Conservation (phyloP, 257 asterid genomes). For the Coffea eugenioides region DNA sequence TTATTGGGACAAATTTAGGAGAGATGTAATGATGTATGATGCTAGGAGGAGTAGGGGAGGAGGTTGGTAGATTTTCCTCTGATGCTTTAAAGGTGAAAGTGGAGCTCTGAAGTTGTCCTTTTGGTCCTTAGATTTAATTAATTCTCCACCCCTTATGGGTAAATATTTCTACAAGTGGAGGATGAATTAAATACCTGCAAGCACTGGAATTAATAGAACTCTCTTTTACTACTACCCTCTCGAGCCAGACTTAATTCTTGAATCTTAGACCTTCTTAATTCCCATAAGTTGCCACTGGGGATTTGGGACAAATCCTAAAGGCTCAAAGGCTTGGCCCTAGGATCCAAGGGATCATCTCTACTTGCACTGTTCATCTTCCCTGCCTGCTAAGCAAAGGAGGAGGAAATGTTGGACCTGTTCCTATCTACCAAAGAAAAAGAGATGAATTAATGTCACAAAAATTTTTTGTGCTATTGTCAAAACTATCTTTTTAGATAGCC, state of each 20-base stretch:
- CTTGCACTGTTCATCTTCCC: background rate
- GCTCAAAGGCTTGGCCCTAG: background rate
- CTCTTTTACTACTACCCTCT: background rate
- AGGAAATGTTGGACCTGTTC: background rate
- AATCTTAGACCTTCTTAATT: background rate
- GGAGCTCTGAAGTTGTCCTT: background rate
- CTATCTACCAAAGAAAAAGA: background rate
- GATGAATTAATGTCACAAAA: no score
- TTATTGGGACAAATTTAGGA: no score
- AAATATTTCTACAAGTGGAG: background rate
- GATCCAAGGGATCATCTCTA: background rate
- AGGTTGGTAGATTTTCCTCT: background rate
- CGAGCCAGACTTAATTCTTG: background rate
- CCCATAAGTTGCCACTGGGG: background rate
- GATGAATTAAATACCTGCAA: background rate
- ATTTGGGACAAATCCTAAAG: background rate
- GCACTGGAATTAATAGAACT: background rate
- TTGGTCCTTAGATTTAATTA: background rate
- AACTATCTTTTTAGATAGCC: no score
- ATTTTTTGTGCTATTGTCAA: no score
- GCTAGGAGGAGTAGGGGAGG: no score
- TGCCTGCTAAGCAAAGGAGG: background rate
- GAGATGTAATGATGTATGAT: background rate
- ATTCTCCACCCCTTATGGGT: background rate
- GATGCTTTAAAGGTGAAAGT: background rate